Conservation (phyloP, 495 filamentous ascomycete species). For the Xylaria flabelliformis region DNA sequence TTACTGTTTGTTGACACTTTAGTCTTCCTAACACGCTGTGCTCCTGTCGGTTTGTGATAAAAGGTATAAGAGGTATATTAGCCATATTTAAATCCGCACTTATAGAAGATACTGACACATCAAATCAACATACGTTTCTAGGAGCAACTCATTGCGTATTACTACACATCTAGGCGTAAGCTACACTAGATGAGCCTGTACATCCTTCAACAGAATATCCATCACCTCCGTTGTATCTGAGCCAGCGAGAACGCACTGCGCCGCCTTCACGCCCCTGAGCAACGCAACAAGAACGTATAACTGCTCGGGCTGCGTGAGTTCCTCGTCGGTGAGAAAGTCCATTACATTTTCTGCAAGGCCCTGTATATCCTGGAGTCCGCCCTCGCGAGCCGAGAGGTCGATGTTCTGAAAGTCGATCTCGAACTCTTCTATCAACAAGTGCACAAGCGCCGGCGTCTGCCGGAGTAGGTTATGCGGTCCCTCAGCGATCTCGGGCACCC, state of each 20-base stretch:
- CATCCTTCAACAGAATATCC: constrained; percentile 17
- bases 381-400: constrained; percentile 10
- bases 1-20: too few relatives aligned
- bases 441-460: constrained; percentile 14
- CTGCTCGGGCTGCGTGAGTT: constrained; percentile 13
- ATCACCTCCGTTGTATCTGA: not conserved
- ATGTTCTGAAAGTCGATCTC: constrained; percentile 20
- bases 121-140: too few relatives aligned
- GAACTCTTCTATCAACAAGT: constrained; percentile 7
- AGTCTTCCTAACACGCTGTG: too few relatives aligned
- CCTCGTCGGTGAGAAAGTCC: constrained; percentile 11
- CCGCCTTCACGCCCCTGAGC: constrained; percentile 16
- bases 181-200: constrained; percentile 12
- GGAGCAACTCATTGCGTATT: too few relatives aligned
- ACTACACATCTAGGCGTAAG: too few relatives aligned
- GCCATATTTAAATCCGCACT: too few relatives aligned
- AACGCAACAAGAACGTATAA: constrained; percentile 11
- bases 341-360: constrained; percentile 10
- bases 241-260: constrained; percentile 6
- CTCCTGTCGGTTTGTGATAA: too few relatives aligned
- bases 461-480: constrained; percentile 4
- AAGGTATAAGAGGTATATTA: too few relatives aligned
- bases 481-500: constrained; percentile 2
- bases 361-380: constrained; percentile 5
- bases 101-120: too few relatives aligned